Base-by-base conservation (phyloP, 139 green algal genomes). In the Auxenochlorella protothecoides region DNA sequence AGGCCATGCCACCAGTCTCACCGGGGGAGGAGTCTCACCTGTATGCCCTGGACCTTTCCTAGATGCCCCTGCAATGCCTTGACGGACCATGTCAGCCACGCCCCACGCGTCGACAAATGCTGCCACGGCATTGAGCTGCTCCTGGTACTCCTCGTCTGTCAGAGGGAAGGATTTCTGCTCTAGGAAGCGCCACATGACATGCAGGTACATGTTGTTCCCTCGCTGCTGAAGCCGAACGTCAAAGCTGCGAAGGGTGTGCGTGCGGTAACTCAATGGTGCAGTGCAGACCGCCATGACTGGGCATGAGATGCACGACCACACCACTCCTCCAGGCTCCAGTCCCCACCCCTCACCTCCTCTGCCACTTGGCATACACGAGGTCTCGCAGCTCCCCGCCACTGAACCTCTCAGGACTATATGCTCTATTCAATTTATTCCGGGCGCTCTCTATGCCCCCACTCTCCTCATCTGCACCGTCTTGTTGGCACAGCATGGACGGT, bases 161-260 rank as follows among this genome's bases (percentile, higher is more conserved):
- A 88, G 63, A 12, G 79, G 77, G 68, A 88, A 88, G 68, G 54
- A 74, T 56, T 65, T 62, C 72, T 88, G 83, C 77, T 79, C 83
- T n/a, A 88, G 72, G 63, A 70, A 84, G 56, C 72, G 73, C 82
- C 83, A 88, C 73, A 87, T 82, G 53, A 87, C 61, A 10, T 86
- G 80, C 53, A 79, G 16, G 27, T 71, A 79, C 57, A 79, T 68
- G 62, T 53, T 53, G 13, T 65, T 61, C 11, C 75, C 75, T 5
- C 75, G 63, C 55, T 60, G 53, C 63, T 67, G 55, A 2, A 80
- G 52, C 15, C 70, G 52, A 27, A 67, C 56, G 10, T 80, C 75
- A 27, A 74, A 80, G 51, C 51, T 63, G 51, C 65, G 53, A 9
- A 44, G 27, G 27, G 27, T 44, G 27, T 44, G 27, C 27, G 27